phyloP scores from a whole-genome alignment of 1,284 basidiomycete genomes.

The Irpex sp. region DNA sequence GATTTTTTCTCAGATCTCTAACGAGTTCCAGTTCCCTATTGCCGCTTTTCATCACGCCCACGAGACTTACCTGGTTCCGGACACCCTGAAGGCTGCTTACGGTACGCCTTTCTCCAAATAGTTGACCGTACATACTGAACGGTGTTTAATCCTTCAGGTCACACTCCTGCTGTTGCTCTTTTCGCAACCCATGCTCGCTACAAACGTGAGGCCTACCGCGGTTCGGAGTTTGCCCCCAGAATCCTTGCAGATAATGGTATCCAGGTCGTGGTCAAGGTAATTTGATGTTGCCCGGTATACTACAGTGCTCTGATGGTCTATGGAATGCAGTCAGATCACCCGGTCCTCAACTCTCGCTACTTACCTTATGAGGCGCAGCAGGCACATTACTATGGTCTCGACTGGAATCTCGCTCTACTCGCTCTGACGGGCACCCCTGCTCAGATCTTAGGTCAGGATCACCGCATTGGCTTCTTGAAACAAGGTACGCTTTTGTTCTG shows the following conservation, averaged over 20 bases:
- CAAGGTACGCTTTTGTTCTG: conserved; percentile 40
- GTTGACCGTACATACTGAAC: conserved; percentile 38
- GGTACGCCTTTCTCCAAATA: conserved; percentile 33
- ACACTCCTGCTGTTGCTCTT: conserved; percentile 72
- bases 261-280: conserved; percentile 76
- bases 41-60: conserved; percentile 87
- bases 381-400: conserved; percentile 75
- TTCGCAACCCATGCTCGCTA: conserved; percentile 62
- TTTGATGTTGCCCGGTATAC: no score
- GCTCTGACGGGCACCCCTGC: conserved; percentile 82
- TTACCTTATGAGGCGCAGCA: conserved; percentile 86
- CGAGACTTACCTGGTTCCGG: conserved; percentile 85
- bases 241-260: conserved; percentile 76
- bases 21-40: conserved; percentile 80
- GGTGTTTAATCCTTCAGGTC: conserved; percentile 16
- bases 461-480: conserved; percentile 77
- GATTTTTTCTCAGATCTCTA: conserved; percentile 44
- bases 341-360: conserved; percentile 74
- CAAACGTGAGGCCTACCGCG: conserved; percentile 85
- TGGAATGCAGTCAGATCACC: conserved; percentile 60
- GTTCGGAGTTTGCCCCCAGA: conserved; percentile 81
- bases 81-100: conserved; percentile 72
- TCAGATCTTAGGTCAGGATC: conserved; percentile 71
- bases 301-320: no score
- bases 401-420: conserved; percentile 57